These are phyloP conservation scores for Brasilioporus rufonigricans DNA, from an alignment of 768 basidiomycete species.

Conservation along the genomic window DNA sequence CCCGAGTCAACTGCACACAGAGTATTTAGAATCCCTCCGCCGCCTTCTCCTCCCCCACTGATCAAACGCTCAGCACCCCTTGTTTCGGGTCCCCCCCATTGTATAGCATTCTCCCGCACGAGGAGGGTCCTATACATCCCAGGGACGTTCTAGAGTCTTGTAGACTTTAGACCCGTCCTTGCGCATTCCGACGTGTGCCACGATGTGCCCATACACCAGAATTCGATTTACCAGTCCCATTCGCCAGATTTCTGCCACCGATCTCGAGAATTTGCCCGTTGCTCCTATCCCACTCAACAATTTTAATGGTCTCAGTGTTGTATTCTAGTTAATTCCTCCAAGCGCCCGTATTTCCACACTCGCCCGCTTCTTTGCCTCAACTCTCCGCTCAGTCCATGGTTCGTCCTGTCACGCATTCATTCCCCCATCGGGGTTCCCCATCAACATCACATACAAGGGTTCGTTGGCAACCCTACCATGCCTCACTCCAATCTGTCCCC, in stretches of 20 bases:
- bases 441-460: conserved; percentile 60
- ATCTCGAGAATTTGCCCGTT: conserved; percentile 14
- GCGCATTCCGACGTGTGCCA: conserved; percentile 22
- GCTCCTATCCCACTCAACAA: conserved; percentile 16
- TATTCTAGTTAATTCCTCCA: conserved; percentile 35
- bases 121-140: conserved; percentile 21
- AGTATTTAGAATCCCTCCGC: conserved; percentile 22
- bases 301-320: conserved; percentile 34
- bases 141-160: conserved; percentile 45
- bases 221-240: conserved; percentile 26
- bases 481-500: conserved; percentile 39
- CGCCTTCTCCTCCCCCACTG: not conserved
- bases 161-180: conserved; percentile 35
- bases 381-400: conserved; percentile 26
- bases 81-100: not conserved
- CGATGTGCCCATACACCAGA: conserved; percentile 39
- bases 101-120: conserved; percentile 24
- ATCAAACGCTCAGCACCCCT: conserved; percentile 1
- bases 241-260: conserved; percentile 14
- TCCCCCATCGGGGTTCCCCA: conserved; percentile 72
- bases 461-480: conserved; percentile 80
- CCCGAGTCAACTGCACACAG: conserved; percentile 21
- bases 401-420: conserved; percentile 41
- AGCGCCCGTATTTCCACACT: conserved; percentile 11
- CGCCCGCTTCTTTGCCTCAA: not conserved